Base-by-base conservation (phyloP, 768 basidiomycete species). In the Auricularia sp. region DNA sequence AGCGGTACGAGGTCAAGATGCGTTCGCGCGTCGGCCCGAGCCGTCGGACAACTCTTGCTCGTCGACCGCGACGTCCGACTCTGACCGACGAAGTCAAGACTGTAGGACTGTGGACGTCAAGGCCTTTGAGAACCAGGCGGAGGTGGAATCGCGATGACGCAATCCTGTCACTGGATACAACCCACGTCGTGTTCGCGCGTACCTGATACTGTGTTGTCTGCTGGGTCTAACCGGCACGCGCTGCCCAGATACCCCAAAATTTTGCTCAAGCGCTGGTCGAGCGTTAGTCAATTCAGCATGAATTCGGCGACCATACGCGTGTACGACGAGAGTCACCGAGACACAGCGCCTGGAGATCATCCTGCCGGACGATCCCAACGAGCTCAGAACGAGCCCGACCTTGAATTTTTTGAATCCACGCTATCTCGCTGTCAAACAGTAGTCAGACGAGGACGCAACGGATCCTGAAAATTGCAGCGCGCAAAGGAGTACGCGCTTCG, bases 271-370 rank as follows among this genome's bases (percentile, higher is more conserved):
- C 82, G 87, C 39, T 98, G 94, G 94, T 77, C 85, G n/a, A 77
- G 84, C 36, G 82, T 92, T 51, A 79, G 86, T 66, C 80, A 81
- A 5, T 90, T 91, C 64, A 89, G 88, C 66, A 76, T 90, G 2
- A 87, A 92, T 66, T 83, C 97, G 1, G 95, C 92, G 5, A 89
- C 87, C 7, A 82, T 98, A 62, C 85, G 93, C 0, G 86, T 97
- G 12, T 96, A 93, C 75, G 72, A 73, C 61, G 74, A 78, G 51
- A 74, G 73, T 80, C 6, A 75, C 74, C 1, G 82, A 77, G 60
- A 78, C 78, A 61, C 81, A 80, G 56, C 80, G 83, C 0, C 82
- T 85, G 61, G 89, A 89, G 64, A 75, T 88, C 62, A 84, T 87
- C 67, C 79, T 87, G 0, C 83, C 85, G 0, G 80, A 84, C 1